phyloP scores from a whole-genome alignment of 257 asterid species.

The Verbena officinalis region DNA sequence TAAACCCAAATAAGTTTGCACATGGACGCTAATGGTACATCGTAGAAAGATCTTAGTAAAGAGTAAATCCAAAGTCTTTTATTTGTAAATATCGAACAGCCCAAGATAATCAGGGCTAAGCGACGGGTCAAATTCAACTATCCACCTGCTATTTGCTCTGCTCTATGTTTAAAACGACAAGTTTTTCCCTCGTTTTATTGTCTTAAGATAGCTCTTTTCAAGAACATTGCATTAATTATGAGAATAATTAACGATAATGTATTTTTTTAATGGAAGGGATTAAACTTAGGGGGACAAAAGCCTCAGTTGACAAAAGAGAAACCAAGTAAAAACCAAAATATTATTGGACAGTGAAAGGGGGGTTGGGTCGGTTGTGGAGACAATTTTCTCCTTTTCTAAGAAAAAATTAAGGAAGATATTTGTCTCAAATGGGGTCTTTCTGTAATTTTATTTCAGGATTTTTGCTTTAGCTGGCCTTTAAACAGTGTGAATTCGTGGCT shows the following conservation, averaged over 20 bases:
- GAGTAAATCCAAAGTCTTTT: conserved; percentile 36
- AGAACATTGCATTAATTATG: conserved; percentile 16
- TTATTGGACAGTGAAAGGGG: conserved; percentile 30
- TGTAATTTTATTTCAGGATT: background rate
- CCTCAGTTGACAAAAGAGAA: conserved; percentile 38
- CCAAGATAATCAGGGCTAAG: conserved; percentile 26
- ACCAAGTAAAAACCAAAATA: conserved; percentile 30
- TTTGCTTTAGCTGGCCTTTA: background rate
- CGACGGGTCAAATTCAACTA: conserved; percentile 38
- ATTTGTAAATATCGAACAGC: conserved; percentile 37
- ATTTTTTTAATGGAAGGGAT: too few relatives aligned
- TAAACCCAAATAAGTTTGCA: conserved; percentile 19
- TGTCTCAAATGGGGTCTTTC: conserved; percentile 10
- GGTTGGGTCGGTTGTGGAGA: conserved; percentile 34
- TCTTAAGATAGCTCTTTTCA: conserved; percentile 16
- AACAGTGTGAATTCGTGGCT: conserved; percentile 34
- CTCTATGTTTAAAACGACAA: conserved; percentile 31
- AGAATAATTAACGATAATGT: background rate
- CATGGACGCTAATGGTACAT: conserved; percentile 28
- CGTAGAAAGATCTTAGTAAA: conserved; percentile 37
- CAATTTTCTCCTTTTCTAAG: conserved; percentile 37
- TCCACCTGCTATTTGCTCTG: conserved; percentile 27
- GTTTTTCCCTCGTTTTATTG: conserved; percentile 16
- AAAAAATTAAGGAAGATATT: background rate
- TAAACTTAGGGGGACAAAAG: conserved; percentile 12